These are phyloP conservation scores for Klebsormidium nitens DNA, from an alignment of 139 green algal genomes.

Conservation along the genomic window DNA sequence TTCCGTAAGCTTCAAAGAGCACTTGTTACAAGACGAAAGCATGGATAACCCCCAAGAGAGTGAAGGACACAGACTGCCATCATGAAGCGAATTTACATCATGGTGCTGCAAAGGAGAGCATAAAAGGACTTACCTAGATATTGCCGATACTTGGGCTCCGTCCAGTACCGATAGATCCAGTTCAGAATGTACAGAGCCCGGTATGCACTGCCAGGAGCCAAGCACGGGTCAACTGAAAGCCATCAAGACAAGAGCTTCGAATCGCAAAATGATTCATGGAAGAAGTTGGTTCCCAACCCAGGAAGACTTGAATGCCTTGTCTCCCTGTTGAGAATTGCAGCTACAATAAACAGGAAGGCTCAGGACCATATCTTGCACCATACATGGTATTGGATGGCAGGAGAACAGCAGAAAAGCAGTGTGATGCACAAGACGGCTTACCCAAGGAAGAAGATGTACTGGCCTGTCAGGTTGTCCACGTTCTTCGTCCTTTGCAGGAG, in stretches of 20 bases:
- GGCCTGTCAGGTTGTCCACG: constrained; percentile 98
- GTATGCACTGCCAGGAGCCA: constrained; percentile 57
- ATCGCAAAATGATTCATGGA: neutral
- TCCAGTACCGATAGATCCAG: constrained; percentile 96
- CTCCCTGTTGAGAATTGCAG: neutral
- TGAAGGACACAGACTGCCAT: neutral
- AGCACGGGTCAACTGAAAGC: neutral
- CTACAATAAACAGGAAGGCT: neutral
- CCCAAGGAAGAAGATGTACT: constrained; percentile 96
- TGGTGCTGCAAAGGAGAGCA: neutral
- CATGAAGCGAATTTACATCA: neutral
- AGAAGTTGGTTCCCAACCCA: neutral
- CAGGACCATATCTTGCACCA: neutral
- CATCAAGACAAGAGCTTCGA: neutral
- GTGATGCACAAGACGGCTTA: constrained; percentile 10
- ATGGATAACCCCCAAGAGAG: neutral
- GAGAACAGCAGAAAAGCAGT: neutral
- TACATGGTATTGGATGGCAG: neutral
- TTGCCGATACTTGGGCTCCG: constrained; percentile 83
- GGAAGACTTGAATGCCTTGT: neutral
- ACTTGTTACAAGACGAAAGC: neutral
- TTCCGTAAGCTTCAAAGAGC: neutral
- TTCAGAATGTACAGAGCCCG: constrained; percentile 96
- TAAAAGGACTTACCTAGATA: constrained; percentile 63
- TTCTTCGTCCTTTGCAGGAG: constrained; percentile 97